Evolutionary conservation across 805 yeast species (phyloP).

Genomic region (Candida peoriensis): DNA sequence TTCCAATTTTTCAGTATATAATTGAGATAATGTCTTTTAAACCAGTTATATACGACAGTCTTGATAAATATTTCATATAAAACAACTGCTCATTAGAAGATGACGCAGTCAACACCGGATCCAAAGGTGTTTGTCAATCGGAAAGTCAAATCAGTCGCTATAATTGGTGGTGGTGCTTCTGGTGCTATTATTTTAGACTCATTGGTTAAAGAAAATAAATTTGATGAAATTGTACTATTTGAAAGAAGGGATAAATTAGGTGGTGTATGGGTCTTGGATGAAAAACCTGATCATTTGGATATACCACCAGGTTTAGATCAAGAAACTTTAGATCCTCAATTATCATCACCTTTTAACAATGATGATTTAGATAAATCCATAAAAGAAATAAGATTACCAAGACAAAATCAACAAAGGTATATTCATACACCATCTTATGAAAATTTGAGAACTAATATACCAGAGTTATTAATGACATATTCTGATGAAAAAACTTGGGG

Average conservation of each 20-base stretch:
- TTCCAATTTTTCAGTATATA: too few relatives aligned
- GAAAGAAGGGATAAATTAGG: constrained; percentile 38
- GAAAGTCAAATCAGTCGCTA: constrained; percentile 29
- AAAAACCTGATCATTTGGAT: constrained; percentile 18
- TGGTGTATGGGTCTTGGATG: constrained; percentile 39
- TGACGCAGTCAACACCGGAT: too few relatives aligned
- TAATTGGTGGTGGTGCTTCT: constrained; percentile 49
- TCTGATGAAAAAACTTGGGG: constrained; percentile 36
- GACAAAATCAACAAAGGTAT: constrained; percentile 20
- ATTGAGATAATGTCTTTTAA: too few relatives aligned
- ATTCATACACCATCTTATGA: constrained; percentile 28
- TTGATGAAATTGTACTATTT: constrained; percentile 32
- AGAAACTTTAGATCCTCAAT: constrained; percentile 25
- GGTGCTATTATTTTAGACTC: constrained; percentile 40
- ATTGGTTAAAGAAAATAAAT: constrained; percentile 29
- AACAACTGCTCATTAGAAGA: too few relatives aligned
- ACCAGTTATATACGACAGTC: too few relatives aligned
- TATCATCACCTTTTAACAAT: constrained; percentile 7
- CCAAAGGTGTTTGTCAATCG: background rate
- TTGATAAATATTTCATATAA: too few relatives aligned
- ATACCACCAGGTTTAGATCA: constrained; percentile 26
- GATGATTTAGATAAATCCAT: background rate
- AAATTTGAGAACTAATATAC: constrained; percentile 34
- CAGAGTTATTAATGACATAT: constrained; percentile 41
- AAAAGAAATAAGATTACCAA: background rate